phyloP scores from a whole-genome alignment of 1,139 yeast species.

The Kazachstania sp. region DNA sequence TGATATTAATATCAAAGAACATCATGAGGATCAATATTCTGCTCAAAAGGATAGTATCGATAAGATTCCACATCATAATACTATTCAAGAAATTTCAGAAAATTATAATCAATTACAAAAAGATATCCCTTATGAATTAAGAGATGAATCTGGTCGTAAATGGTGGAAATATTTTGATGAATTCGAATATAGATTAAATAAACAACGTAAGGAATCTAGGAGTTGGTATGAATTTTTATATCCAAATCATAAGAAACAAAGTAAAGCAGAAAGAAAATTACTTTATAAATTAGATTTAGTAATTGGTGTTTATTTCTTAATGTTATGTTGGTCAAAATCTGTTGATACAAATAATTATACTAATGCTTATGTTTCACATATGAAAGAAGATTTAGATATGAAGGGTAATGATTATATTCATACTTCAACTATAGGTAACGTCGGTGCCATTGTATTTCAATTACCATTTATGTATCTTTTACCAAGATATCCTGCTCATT shows the following conservation, averaged over 20 bases:
- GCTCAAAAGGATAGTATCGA: background rate
- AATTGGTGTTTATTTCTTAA: slow-evolving; percentile 49
- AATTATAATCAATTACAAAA: slow-evolving; percentile 10
- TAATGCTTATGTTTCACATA: slow-evolving; percentile 63
- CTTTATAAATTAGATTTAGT: slow-evolving; percentile 55
- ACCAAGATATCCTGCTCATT: slow-evolving; percentile 45
- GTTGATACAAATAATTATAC: slow-evolving; percentile 51
- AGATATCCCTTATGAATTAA: slow-evolving; percentile 30
- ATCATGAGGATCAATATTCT: background rate
- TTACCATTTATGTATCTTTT: slow-evolving; percentile 38
- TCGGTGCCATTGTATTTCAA: slow-evolving; percentile 55
- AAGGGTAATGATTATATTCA: slow-evolving; percentile 58
- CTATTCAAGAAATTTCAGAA: background rate
- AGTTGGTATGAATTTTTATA: slow-evolving; percentile 45
- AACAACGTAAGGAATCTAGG: slow-evolving; percentile 36
- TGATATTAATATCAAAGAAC: slow-evolving; percentile 1
- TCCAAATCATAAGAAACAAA: slow-evolving; percentile 42
- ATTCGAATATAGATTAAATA: slow-evolving; percentile 49
- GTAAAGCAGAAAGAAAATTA: slow-evolving; percentile 45
- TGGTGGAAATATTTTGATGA: slow-evolving; percentile 63
- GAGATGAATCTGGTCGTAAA: slow-evolving; percentile 47
- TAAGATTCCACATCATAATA: background rate
- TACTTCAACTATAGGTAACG: slow-evolving; percentile 49
- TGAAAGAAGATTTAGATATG: slow-evolving; percentile 52
- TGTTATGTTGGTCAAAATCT: slow-evolving; percentile 65